A percentile compares a stretch with the other conserved stretches of the same genome.
phyloP scores from a whole-genome alignment of 2,329 filamentous ascomycete genomes.

The Thyridium curvatum region DNA sequence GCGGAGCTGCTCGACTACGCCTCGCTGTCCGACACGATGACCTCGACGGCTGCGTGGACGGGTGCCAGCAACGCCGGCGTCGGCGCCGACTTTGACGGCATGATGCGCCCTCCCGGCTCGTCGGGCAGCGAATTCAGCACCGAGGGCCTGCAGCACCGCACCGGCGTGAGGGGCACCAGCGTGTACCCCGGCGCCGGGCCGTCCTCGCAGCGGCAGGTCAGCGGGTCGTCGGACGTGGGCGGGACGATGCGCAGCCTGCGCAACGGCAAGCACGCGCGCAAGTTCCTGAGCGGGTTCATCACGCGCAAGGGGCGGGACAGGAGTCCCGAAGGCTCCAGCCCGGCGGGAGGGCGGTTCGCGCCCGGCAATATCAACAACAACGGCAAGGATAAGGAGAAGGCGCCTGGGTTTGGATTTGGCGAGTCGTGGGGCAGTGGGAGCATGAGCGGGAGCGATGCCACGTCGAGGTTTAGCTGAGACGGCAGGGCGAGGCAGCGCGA shows the following conservation, averaged over 20 bases:
- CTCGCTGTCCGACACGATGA: constrained; percentile 28
- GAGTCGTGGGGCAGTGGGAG: constrained; percentile 10
- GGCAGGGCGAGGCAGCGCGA: too few species aligned
- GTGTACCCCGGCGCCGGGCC: constrained; percentile 12
- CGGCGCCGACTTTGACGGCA: constrained; percentile 1
- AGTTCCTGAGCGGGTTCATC: constrained; percentile 35
- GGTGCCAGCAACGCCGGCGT: constrained; percentile 4
- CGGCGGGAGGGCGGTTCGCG: not conserved
- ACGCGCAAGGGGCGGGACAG: constrained; percentile 19
- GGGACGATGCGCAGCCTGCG: constrained; percentile 26
- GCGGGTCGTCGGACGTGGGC: constrained; percentile 22
- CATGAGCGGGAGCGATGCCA: not conserved
- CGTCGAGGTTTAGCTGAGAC: too few species aligned
- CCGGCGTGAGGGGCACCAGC: constrained; percentile 8
- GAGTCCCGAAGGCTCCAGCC: constrained; percentile 17
- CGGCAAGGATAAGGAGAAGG: constrained; percentile 16
- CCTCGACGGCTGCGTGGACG: constrained; percentile 12
- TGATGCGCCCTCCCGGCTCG: constrained; percentile 36
- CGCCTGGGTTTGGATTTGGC: constrained; percentile 6
- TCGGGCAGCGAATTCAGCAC: constrained; percentile 40
- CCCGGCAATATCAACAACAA: not conserved
- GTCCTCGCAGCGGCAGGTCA: constrained; percentile 19
- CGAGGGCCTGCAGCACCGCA: not conserved
- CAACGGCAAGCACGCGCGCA: constrained; percentile 32
- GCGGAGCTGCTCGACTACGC: constrained; percentile 42